Conservation (phyloP, 2,329 filamentous ascomycete genomes). For the Trichoderma gracile region DNA sequence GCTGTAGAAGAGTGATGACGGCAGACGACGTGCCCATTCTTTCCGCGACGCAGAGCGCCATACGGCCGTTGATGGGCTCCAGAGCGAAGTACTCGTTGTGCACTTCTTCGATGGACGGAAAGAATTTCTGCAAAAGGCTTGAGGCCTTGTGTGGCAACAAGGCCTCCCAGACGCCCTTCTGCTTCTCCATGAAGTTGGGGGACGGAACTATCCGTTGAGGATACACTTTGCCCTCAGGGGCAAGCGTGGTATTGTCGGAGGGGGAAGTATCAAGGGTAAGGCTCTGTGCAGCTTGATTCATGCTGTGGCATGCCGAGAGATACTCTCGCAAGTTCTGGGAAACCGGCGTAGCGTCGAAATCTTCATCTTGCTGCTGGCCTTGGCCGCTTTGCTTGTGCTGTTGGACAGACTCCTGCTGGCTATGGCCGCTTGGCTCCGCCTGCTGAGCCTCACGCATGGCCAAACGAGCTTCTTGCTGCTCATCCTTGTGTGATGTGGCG, state of each 20-base stretch:
- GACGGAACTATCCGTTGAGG: background rate
- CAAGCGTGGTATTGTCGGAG: constrained; percentile 30
- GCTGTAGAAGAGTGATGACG: constrained; percentile 38
- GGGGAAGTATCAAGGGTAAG: background rate
- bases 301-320: background rate
- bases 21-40: constrained; percentile 40
- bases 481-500: background rate
- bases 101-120: constrained; percentile 39
- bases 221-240: background rate
- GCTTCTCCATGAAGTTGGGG: background rate
- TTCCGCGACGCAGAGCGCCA: constrained; percentile 38
- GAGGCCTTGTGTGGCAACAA: background rate
- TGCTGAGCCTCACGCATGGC: background rate
- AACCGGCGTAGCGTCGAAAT: background rate
- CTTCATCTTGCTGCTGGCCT: background rate
- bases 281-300: background rate
- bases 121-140: constrained; percentile 24
- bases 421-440: background rate
- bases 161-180: background rate
- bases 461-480: background rate
- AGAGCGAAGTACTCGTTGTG: constrained; percentile 38
- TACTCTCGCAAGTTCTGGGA: background rate
- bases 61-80: constrained; percentile 39
- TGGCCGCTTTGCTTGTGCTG: background rate
- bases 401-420: background rate